These are phyloP conservation scores for Sextonia rubra DNA, from an alignment of 164 flowering plant genomes.

Conservation along the genomic window DNA sequence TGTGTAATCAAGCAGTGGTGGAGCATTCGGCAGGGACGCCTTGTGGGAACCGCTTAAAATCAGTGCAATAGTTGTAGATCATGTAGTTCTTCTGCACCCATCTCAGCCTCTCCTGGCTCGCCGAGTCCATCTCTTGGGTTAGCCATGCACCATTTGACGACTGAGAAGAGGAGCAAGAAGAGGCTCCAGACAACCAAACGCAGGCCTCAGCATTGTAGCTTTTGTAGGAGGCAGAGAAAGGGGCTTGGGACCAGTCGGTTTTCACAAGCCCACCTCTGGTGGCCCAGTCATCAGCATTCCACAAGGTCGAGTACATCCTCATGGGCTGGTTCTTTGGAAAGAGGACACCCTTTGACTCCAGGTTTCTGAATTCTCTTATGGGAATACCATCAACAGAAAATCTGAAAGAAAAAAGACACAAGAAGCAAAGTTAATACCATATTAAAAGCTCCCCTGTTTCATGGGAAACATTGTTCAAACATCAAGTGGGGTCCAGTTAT, in stretches of 20 bases:
- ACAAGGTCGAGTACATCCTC: slow-evolving; percentile 24
- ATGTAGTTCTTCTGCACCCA: slow-evolving; percentile 13
- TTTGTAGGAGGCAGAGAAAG: slow-evolving; percentile 22
- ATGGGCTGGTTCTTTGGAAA: slow-evolving; percentile 24
- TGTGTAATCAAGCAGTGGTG: too few relatives aligned
- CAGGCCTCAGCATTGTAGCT: slow-evolving; percentile 19
- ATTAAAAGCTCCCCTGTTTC: too few relatives aligned
- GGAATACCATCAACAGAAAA: slow-evolving; percentile 21
- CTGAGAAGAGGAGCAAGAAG: slow-evolving; percentile 17
- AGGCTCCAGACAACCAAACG: slow-evolving; percentile 12
- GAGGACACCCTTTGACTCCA: slow-evolving; percentile 11
- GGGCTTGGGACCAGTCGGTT: slow-evolving; percentile 23
- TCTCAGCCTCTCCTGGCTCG: slow-evolving; percentile 1
- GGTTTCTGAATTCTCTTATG: slow-evolving; percentile 20
- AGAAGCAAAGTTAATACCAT: not conserved
- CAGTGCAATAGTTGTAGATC: slow-evolving; percentile 8
- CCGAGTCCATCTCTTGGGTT: not conserved
- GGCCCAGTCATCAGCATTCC: slow-evolving; percentile 30
- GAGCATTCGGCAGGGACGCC: slow-evolving; percentile 6
- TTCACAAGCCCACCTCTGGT: slow-evolving; percentile 25
- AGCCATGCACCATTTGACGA: not conserved
- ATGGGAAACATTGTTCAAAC: too few relatives aligned
- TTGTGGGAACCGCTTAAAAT: slow-evolving; percentile 4
- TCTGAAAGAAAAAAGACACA: slow-evolving; percentile 4
- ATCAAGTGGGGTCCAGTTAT: too few relatives aligned